phyloP scores from a whole-genome alignment of 2,329 filamentous ascomycete species.

The Aureobasidium subglaciale region DNA sequence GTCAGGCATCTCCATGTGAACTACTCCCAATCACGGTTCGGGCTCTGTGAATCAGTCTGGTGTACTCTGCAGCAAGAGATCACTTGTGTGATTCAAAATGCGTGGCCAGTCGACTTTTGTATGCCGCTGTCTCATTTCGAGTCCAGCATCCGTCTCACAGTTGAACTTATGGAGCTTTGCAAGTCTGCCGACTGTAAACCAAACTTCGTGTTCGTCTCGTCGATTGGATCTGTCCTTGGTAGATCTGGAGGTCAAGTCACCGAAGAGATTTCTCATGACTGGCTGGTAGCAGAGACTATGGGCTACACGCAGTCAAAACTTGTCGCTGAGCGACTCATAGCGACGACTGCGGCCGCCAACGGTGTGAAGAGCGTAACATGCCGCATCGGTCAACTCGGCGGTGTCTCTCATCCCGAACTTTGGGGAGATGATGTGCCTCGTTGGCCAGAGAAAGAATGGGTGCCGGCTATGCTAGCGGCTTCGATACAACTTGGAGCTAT shows the following conservation, averaged over 20 bases:
- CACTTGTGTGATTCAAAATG: slow-evolving; percentile 30
- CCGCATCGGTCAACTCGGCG: slow-evolving; percentile 28
- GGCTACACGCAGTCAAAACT: slow-evolving; percentile 35
- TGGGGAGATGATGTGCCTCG: slow-evolving; percentile 16
- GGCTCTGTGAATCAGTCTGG: slow-evolving; percentile 21
- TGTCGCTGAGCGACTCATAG: slow-evolving; percentile 28
- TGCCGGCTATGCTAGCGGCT: slow-evolving; percentile 43
- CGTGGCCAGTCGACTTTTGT: slow-evolving; percentile 34
- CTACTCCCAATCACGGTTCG: slow-evolving; percentile 20
- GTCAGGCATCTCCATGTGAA: background rate
- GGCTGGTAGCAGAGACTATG: slow-evolving; percentile 23
- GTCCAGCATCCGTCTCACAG: slow-evolving; percentile 19
- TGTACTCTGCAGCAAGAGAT: slow-evolving; percentile 18
- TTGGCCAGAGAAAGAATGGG: slow-evolving; percentile 53
- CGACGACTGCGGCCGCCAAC: slow-evolving; percentile 23
- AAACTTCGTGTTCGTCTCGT: slow-evolving; percentile 32
- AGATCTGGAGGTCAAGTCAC: slow-evolving; percentile 21
- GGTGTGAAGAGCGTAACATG: slow-evolving; percentile 22
- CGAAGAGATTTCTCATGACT: slow-evolving; percentile 25
- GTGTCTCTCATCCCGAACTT: slow-evolving; percentile 23
- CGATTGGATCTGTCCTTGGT: slow-evolving; percentile 30
- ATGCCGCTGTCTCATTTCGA: slow-evolving; percentile 26
- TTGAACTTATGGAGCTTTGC: background rate
- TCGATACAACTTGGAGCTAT: slow-evolving; percentile 43
- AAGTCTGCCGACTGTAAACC: slow-evolving; percentile 20